Evolutionary conservation across 1,284 basidiomycete genomes (phyloP), one percentile per base, ranked within the genome.

Genomic region (Trametes versicolor): DNA sequence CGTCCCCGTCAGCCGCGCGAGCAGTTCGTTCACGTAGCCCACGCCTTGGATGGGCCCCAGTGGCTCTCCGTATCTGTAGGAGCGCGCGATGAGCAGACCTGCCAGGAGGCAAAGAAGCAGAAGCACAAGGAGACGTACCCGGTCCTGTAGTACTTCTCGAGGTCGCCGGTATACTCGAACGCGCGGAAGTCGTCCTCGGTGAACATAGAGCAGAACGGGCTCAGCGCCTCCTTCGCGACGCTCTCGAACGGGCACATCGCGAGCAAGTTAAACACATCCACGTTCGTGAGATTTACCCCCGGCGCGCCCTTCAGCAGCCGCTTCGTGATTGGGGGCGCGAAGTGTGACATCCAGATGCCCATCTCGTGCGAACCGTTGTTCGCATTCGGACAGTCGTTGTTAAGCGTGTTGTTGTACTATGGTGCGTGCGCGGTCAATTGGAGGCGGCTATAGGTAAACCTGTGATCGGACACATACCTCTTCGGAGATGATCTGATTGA

Each of bases 1-100:
- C 32, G 75, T 75, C 19, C 82, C 82, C 0, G 87, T 91, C 29
- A 95, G 81, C 17, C 94, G 87, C 0, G 93, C 91, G 19, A 96
- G 78, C 37, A 96, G 86, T 76, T 95, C 94, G 73, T 94, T 95
- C 68, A 93, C 81, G 74, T 92, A 96, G 2, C 94, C 94, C 3
- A 94, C 90, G 52, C 91, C 92, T 75, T 92, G 91, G 1, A 93
- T 85, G 1, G 81, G 87, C 1, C 92, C 93, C 0, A 92, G 81
- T 1, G 77, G 68, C 66, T 87, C 84, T 5, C 92, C 92, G 66
- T 92, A 87, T 23, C 90, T 91, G 12, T 36, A 17, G 5, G 10
- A 10, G 9, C 21, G 2, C 43, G 5, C 19, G 1, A 17, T 37
- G 32, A 57, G 43, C 32, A 15, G 17, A 21, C 21, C 23, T 23